Evolutionary conservation across 495 filamentous ascomycete genomes (phyloP), one percentile per base, ranked within the genome.

Genomic region (Penicillium parvum): DNA sequence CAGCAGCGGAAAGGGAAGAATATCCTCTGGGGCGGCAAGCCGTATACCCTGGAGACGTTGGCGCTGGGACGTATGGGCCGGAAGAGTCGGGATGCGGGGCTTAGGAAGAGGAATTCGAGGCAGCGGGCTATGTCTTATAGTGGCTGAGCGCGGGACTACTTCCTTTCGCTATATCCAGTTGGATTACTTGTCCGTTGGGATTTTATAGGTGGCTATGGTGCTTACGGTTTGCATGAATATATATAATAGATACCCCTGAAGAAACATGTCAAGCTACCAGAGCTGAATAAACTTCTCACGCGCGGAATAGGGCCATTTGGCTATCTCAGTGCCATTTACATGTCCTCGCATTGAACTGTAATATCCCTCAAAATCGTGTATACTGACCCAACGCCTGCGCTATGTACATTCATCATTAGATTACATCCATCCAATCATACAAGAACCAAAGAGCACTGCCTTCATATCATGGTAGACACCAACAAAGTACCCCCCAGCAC

Each of bases 1-100:
- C 66, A 69, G 40, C 48, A 63, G n/a, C 36, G 34, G 25, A 50
- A 58, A 27, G 54, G 54, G 2, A 38, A 39, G 7, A 53, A 57
- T 12, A 44, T 60, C 41, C 37, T 69, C 12, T 70, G 66, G 63
- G 66, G 66, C 8, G 65, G 66, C 8, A 60, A 62, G 42, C 60
- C 64, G 6, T 67, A 68, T 47, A 72, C 60, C 3, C 54, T 73
- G 6, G 69, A 73, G 39, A 64, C 57, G 6, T 37, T 73, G 47
- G 60, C 65, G 10, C 40, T 69, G 23, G 69, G 69, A 6, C 56
- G 66, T 14, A 48, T 60, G 52, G 64, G 66, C 7, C 55, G 53
- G 34, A 63, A 57, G 52, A 71, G 69, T 55, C 64, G 63, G 22
- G 65, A 69, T 52, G 57, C 58, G 19, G 47, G 43, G 29, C 8